Evolutionary conservation across 257 asterid species (phyloP).

Genomic region (Solanum bukasovii): DNA sequence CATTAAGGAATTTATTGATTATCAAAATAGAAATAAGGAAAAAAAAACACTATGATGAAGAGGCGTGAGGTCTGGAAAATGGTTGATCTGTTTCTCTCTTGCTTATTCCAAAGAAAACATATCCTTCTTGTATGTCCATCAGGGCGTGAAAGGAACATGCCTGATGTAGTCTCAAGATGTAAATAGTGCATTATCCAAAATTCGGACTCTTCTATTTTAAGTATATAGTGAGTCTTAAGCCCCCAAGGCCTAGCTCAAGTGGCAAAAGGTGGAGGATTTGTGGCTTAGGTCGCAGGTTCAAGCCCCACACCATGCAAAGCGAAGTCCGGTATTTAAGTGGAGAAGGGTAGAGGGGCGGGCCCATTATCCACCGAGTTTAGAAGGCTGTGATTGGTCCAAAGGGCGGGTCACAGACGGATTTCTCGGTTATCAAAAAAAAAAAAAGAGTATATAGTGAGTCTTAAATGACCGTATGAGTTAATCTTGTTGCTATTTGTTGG

Average conservation of each 20-base stretch:
- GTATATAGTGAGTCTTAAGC: not conserved
- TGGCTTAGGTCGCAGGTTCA: too few species aligned
- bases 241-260: too few species aligned
- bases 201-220: not conserved
- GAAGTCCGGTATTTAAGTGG: too few species aligned
- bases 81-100: not conserved
- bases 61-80: not conserved
- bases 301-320: too few species aligned
- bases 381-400: too few species aligned
- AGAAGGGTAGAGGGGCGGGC: too few species aligned
- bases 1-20: not conserved
- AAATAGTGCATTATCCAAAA: not conserved
- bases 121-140: not conserved
- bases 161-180: not conserved
- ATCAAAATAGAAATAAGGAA: not conserved
- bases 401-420: too few species aligned
- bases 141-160: not conserved
- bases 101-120: not conserved
- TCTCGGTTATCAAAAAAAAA: too few species aligned
- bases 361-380: too few species aligned
- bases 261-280: too few species aligned
- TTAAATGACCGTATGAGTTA: not conserved
- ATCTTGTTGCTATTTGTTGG: not conserved
- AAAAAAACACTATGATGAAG: not conserved
- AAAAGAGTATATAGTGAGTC: not conserved